Conservation (phyloP, 163 green algal genomes). For the Scenedesmus sp. region DNA sequence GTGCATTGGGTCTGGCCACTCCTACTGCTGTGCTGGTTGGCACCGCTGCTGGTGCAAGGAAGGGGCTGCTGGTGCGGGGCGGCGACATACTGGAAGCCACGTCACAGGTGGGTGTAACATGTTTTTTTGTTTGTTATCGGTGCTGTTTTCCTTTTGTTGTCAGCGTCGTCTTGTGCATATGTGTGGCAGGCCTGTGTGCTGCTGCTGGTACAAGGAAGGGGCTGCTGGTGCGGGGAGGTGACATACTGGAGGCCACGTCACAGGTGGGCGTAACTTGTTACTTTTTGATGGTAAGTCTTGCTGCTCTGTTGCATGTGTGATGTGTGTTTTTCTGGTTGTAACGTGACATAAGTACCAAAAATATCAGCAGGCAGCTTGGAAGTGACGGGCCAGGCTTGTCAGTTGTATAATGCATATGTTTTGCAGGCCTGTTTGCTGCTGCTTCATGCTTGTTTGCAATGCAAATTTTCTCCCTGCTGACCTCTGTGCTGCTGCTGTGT, state of each 20-base stretch:
- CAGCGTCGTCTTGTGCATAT: too few relatives aligned
- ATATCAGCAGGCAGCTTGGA: not conserved
- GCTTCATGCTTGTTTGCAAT: not conserved
- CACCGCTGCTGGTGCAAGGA: constrained; percentile 77
- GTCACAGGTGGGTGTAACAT: constrained; percentile 52
- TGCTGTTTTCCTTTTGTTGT: too few relatives aligned
- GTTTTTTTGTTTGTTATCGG: too few relatives aligned
- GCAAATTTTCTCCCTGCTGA: not conserved
- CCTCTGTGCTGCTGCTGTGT: not conserved
- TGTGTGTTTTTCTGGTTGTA: not conserved
- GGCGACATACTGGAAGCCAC: constrained; percentile 90
- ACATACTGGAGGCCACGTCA: constrained; percentile 85
- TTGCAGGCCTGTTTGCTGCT: not conserved
- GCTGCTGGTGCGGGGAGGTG: constrained; percentile 92
- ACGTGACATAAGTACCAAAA: not conserved
- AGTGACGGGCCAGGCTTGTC: too few relatives aligned
- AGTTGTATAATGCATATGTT: too few relatives aligned
- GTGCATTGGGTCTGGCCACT: constrained; percentile 97
- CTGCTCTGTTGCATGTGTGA: not conserved
- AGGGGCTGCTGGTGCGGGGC: constrained; percentile 92
- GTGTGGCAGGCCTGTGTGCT: constrained; percentile 3
- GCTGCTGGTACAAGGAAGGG: constrained; percentile 78
- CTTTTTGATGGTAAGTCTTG: too few relatives aligned
- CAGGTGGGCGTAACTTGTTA: constrained; percentile 45
- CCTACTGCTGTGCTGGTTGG: constrained; percentile 97